Conservation (phyloP, 225 moss, liverwort and hornwort species). For the Bryum argenteum region DNA sequence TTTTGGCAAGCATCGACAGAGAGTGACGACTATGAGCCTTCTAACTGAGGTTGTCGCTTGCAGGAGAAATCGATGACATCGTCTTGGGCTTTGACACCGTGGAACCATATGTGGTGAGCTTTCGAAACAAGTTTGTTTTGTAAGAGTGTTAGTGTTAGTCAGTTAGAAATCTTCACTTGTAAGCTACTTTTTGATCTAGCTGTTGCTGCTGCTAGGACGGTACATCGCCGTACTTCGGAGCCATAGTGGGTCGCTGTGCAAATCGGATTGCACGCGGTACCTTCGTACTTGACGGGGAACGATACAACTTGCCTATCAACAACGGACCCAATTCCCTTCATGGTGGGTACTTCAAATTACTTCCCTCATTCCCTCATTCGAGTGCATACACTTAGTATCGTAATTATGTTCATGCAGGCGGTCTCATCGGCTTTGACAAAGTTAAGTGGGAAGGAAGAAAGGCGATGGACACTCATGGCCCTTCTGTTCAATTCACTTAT, state of each 20-base stretch:
- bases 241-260: conserved; percentile 82
- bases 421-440: conserved; percentile 83
- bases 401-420: conserved; percentile 66
- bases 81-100: conserved; percentile 85
- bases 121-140: conserved; percentile 1
- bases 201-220: conserved; percentile 47
- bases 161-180: neutral
- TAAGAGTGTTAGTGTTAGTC: neutral
- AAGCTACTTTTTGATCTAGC: neutral
- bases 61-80: conserved; percentile 74
- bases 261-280: conserved; percentile 75
- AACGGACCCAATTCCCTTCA: conserved; percentile 82
- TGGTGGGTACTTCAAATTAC: conserved; percentile 34
- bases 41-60: conserved; percentile 5
- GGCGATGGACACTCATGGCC: conserved; percentile 48
- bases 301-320: conserved; percentile 59
- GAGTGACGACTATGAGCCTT: too few relatives aligned
- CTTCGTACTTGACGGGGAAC: conserved; percentile 65
- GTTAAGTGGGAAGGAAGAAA: conserved; percentile 73
- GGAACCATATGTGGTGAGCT: conserved; percentile 70
- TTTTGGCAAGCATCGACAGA: too few relatives aligned
- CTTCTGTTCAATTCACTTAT: conserved; percentile 79
- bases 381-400: too few relatives aligned
- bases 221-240: conserved; percentile 82
- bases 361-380: too few relatives aligned